These are phyloP conservation scores for Podaxis mareebaensis DNA, from an alignment of 768 basidiomycete genomes.

Conservation along the genomic window DNA sequence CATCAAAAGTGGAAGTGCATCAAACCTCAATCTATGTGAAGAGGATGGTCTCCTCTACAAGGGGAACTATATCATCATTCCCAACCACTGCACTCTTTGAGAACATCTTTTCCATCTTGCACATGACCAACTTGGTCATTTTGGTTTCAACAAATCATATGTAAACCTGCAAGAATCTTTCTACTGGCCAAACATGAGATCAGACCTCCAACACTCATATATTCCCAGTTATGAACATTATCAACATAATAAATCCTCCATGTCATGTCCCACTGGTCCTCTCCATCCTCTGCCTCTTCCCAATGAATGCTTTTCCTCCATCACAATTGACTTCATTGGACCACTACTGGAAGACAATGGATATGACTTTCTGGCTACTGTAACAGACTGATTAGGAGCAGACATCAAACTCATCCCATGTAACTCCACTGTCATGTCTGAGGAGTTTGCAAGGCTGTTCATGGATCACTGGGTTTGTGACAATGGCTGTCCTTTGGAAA, in stretches of 20 bases:
- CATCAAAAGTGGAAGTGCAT: not conserved
- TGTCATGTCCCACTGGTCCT: conserved; percentile 28
- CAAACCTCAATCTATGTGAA: not conserved
- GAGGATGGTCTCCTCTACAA: not conserved
- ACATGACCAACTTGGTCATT: not conserved
- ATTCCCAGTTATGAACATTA: not conserved
- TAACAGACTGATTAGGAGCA: conserved; percentile 18
- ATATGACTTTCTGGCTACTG: conserved; percentile 24
- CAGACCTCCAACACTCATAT: not conserved
- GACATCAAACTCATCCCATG: conserved; percentile 18
- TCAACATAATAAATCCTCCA: conserved; percentile 30
- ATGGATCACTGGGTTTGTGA: not conserved
- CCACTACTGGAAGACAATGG: conserved; percentile 32
- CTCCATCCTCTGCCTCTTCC: conserved; percentile 29
- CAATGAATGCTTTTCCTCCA: conserved; percentile 19
- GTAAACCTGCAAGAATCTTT: not conserved
- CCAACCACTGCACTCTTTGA: not conserved
- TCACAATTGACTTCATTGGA: conserved; percentile 37
- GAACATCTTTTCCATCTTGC: conserved; percentile 31
- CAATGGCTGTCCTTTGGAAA: not conserved
- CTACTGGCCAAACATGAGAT: not conserved
- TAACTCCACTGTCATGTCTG: conserved; percentile 20
- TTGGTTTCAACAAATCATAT: not conserved
- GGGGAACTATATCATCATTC: not conserved
- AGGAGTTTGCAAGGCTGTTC: conserved; percentile 12